Conservation (phyloP, 306 rosid species). For the Cucurbita pepo region DNA sequence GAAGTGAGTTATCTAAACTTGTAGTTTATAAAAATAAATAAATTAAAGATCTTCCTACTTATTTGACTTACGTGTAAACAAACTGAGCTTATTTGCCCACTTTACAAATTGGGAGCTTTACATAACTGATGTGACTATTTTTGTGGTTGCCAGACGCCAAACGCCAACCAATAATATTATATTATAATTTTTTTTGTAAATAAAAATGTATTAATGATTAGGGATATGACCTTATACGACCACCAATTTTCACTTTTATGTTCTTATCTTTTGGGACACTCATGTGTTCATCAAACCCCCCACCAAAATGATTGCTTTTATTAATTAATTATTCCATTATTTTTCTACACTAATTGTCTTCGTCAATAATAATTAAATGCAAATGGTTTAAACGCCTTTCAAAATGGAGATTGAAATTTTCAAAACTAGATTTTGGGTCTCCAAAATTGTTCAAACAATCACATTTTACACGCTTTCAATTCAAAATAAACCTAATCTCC, state of each 20-base stretch:
- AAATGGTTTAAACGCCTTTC: neutral
- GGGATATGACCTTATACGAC: neutral
- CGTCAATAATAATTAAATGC: too few species aligned
- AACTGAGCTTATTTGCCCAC: neutral
- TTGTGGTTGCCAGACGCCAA: neutral
- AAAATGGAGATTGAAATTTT: neutral
- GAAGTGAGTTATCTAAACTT: too few species aligned
- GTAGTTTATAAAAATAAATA: too few species aligned
- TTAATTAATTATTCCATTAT: neutral
- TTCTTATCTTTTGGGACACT: neutral
- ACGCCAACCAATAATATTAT: neutral
- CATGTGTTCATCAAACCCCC: neutral
- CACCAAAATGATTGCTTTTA: neutral
- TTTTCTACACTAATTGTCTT: neutral
- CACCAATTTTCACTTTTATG: neutral
- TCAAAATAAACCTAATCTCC: neutral
- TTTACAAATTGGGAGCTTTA: neutral
- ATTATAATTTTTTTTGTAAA: too few species aligned
- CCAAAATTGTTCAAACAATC: neutral
- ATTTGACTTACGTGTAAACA: neutral
- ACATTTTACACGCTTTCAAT: neutral
- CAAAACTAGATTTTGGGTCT: neutral
- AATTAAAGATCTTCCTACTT: neutral
- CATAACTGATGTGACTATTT: neutral
- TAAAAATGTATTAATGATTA: neutral